These are phyloP conservation scores for Brassica cretica DNA, from an alignment of 345 rosid species.

Conservation along the genomic window DNA sequence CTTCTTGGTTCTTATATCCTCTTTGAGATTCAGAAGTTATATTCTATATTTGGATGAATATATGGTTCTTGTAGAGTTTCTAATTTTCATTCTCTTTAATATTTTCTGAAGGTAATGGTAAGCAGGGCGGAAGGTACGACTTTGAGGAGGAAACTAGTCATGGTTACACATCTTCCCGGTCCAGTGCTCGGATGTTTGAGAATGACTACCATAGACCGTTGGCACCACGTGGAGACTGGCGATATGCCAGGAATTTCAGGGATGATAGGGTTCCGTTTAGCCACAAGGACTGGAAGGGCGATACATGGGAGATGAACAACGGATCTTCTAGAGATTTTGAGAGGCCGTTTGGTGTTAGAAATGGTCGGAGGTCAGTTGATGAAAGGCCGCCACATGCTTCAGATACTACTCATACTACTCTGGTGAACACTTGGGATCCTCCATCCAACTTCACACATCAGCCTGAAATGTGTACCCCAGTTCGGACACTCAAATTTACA, in stretches of 20 bases:
- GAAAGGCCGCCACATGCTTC: conserved; percentile 49
- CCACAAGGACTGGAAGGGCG: conserved; percentile 73
- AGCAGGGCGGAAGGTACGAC: conserved; percentile 80
- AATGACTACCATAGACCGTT: conserved; percentile 56
- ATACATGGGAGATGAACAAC: conserved; percentile 67
- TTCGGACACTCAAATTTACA: conserved; percentile 25
- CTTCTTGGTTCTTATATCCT: neutral
- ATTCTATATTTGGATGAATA: conserved; percentile 7
- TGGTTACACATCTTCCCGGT: conserved; percentile 56
- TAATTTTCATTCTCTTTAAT: conserved; percentile 31
- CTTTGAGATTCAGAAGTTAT: neutral
- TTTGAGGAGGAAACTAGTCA: conserved; percentile 68
- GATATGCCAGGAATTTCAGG: conserved; percentile 59
- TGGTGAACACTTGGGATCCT: conserved; percentile 40
- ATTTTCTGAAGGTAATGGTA: conserved; percentile 74
- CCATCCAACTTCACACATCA: conserved; percentile 39
- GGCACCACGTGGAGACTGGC: conserved; percentile 64
- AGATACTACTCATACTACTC: conserved; percentile 16
- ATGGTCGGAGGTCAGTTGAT: conserved; percentile 60
- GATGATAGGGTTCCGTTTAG: conserved; percentile 63
- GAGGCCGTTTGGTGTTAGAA: conserved; percentile 57
- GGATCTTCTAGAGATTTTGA: conserved; percentile 56
- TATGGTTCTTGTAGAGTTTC: conserved; percentile 16
- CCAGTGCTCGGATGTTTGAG: conserved; percentile 59
- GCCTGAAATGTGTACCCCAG: conserved; percentile 26